Base-by-base conservation (phyloP, 345 rosid genomes). In the Arabidopsis arenosa region DNA sequence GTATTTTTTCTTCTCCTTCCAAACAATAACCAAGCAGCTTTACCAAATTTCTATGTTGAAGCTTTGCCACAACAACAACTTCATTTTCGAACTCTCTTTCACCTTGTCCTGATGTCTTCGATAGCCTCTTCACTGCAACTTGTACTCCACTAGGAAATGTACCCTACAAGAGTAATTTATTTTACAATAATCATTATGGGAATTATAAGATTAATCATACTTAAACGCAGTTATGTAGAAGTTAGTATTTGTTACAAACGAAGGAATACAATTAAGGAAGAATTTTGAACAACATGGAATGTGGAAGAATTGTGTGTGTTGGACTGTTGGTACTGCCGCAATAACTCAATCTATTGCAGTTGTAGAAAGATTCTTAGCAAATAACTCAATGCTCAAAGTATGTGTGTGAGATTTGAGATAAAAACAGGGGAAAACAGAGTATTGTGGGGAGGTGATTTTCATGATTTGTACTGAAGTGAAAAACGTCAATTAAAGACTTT, bases 21-120 rank as follows among this genome's bases (percentile, higher is more conserved):
- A 63, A 0, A 39, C 77, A 73, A 30, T 5, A 73, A 1, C 77
- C 77, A 13, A 63, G 62, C 10, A 73, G 54, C 43, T 35, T 73
- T 2, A 73, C 77, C 15, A 73, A 35, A 30, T 73, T 73, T 52
- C 41, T 53, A 14, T 73, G 77, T 3, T 73, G 77, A 23, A 73
- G 63, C 53, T 63, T 73, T 23, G 77, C 70, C 1, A 73, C 68
- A 28, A 73, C 41, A 26, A 73, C 4, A 28, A 41, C 78, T 21
- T 74, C 78, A 10, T 54, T 74, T 32, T 53, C 17, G 1, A 74
- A 74, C 56, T 74, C 78, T 26, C 2, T 36, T 32, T 10, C 55
- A 33, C 78, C 78, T 65, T 74, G 78, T 54, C 64, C 65, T 0
- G 78, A 74, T 11, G 55, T 54, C 13, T 74, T 64, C 1, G 78